phyloP scores from a whole-genome alignment of 2,329 filamentous ascomycete species.

The Talaromyces sp. region DNA sequence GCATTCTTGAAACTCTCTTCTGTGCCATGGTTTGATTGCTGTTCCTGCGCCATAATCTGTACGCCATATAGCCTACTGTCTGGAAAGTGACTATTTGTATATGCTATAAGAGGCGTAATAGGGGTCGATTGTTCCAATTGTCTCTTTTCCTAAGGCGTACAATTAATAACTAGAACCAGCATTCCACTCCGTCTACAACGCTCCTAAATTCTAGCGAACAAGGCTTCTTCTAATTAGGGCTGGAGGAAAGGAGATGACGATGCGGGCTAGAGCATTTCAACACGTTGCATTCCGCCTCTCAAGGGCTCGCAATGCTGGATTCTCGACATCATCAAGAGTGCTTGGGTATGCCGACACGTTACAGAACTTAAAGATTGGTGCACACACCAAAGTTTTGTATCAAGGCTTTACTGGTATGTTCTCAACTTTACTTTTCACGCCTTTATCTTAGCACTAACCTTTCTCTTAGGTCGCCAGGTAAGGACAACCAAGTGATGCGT shows the following conservation, averaged over 20 bases:
- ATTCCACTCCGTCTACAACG: background rate
- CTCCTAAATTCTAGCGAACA: background rate
- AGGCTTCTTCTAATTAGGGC: background rate
- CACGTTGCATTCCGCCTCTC: constrained; percentile 26
- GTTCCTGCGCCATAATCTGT: background rate
- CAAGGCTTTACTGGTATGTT: constrained; percentile 65
- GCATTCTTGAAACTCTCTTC: constrained; percentile 1
- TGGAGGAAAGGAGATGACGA: background rate
- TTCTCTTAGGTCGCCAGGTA: constrained; percentile 38
- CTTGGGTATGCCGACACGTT: constrained; percentile 60
- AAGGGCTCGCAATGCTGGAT: constrained; percentile 22
- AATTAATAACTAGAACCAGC: background rate
- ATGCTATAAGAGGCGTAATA: background rate
- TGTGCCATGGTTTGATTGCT: constrained; percentile 25
- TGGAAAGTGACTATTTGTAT: background rate
- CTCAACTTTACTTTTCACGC: background rate
- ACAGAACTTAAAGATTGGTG: constrained; percentile 64
- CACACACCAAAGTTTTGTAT: constrained; percentile 66
- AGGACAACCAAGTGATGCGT: background rate
- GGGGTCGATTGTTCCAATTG: background rate
- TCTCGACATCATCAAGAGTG: constrained; percentile 34
- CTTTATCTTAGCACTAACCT: background rate
- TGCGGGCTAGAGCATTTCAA: background rate
- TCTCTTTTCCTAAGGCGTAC: background rate
- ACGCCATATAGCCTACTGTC: background rate